These are phyloP conservation scores for Nadsonia fulvescens DNA, from an alignment of 805 yeast genomes.

Conservation along the genomic window DNA sequence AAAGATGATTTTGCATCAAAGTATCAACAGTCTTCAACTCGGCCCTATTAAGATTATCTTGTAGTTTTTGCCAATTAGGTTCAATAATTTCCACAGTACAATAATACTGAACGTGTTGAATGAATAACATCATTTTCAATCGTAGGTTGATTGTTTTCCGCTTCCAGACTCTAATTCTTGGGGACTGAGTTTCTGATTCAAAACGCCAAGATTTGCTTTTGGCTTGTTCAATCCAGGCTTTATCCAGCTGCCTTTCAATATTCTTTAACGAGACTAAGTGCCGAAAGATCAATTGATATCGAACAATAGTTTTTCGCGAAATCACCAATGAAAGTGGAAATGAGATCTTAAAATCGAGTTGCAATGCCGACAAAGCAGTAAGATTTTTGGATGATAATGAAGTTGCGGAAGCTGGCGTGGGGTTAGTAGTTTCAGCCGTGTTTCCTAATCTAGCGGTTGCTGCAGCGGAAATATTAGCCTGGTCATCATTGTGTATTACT, in stretches of 20 bases:
- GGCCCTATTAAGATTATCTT: slow-evolving; percentile 13
- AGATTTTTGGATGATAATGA: slow-evolving; percentile 7
- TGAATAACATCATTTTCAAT: slow-evolving; percentile 35
- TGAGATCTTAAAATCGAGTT: slow-evolving; percentile 34
- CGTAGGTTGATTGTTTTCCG: slow-evolving; percentile 17
- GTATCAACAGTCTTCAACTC: slow-evolving; percentile 26
- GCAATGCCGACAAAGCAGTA: slow-evolving; percentile 19
- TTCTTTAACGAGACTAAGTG: slow-evolving; percentile 47
- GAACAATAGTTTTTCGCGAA: slow-evolving; percentile 49
- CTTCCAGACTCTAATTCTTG: slow-evolving; percentile 35
- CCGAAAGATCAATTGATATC: slow-evolving; percentile 67
- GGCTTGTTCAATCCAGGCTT: slow-evolving; percentile 55
- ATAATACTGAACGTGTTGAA: slow-evolving; percentile 37
- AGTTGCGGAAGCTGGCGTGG: slow-evolving; percentile 5
- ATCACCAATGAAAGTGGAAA: slow-evolving; percentile 72
- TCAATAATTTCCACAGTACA: slow-evolving; percentile 43
- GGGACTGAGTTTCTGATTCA: slow-evolving; percentile 25
- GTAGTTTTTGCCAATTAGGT: slow-evolving; percentile 29
- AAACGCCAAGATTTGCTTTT: slow-evolving; percentile 50
- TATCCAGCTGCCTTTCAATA: slow-evolving; percentile 38
- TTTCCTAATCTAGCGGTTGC: no score
- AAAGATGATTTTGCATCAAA: slow-evolving; percentile 29
- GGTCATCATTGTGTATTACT: no score
- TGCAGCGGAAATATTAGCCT: no score
- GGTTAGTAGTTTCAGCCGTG: neutral